Evolutionary conservation across 768 basidiomycete species (phyloP), one percentile per base, ranked within the genome.

Genomic region (Phaeolepiota aurea): DNA sequence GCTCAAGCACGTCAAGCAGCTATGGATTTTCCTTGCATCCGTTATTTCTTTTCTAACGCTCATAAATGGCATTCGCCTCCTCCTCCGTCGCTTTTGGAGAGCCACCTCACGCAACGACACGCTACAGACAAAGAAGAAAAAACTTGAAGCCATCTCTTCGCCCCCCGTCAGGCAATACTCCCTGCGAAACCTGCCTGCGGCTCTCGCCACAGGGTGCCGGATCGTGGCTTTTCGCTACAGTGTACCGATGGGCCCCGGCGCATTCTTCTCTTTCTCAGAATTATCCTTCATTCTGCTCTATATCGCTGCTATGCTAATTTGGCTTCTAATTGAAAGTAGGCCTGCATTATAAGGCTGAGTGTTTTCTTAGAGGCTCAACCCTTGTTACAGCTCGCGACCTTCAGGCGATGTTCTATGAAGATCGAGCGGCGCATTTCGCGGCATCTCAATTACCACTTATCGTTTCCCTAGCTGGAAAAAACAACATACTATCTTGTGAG

Each of bases 391-490:
- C 62, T 37, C 54, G 53, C 14, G 51, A 57, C 44, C 54, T 61
- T 41, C 55, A 51, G 47, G 56, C 54, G 30, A 55, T 50, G 50
- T 58, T 61, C 40, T 62, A 59, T 40, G 54, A 64, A 50, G 57
- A 61, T 34, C 53, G 62, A 22, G 58, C 69, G 7, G 71, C 67
- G 1, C 65, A 66, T 44, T 47, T 71, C 18, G 69, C 68, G 2
- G 64, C 69, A 20, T 63, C 59, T 39, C 71, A 77, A 48, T 58
- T 76, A 1, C 69, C 74, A 4, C 58, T 76, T 40, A 64, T 78
- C 33, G 69, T 76, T 9, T 72, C 70, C 3, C 56, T 78, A 5
- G 74, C 73, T 1, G 71, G 71, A 12, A 78, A 78, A 58, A 78
- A 78, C 51, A 77, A 76, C 47, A 45, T 75, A 32, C 66, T 78